phyloP scores from a whole-genome alignment of 2,329 filamentous ascomycete genomes.

The Phyllachora maydis region DNA sequence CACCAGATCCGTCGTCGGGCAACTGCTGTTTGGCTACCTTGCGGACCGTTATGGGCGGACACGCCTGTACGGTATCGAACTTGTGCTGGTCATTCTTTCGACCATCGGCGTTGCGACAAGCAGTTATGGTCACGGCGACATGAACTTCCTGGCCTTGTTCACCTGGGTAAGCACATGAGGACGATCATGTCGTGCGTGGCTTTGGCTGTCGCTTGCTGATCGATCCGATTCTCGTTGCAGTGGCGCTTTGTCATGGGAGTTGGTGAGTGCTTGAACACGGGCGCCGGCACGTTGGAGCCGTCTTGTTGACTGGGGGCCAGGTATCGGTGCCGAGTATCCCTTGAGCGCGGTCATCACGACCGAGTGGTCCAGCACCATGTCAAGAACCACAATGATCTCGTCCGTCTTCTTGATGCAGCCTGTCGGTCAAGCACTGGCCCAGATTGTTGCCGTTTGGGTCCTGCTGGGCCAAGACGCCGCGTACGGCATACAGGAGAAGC shows the following conservation, averaged over 20 bases:
- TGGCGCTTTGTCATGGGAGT: slow-evolving; percentile 34
- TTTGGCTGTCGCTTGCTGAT: slow-evolving; percentile 1
- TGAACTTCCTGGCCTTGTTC: slow-evolving; percentile 28
- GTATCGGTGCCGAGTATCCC: slow-evolving; percentile 49
- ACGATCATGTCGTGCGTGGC: background rate
- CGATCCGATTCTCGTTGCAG: too few species aligned
- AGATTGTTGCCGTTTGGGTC: slow-evolving; percentile 35
- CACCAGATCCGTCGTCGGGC: slow-evolving; percentile 22
- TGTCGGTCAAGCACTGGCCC: slow-evolving; percentile 43
- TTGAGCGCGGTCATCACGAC: slow-evolving; percentile 46
- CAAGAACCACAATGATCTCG: slow-evolving; percentile 47
- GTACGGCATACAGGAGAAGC: slow-evolving; percentile 19
- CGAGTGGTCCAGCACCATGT: slow-evolving; percentile 41
- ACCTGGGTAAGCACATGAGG: slow-evolving; percentile 20
- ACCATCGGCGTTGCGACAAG: slow-evolving; percentile 34
- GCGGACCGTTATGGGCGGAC: slow-evolving; percentile 33
- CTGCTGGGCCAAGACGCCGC: slow-evolving; percentile 21
- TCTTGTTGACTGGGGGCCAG: too few species aligned
- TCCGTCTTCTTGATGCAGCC: slow-evolving; percentile 52
- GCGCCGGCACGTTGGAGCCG: too few species aligned
- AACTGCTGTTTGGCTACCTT: slow-evolving; percentile 29
- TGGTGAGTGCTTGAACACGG: slow-evolving; percentile 15
- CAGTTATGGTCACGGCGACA: slow-evolving; percentile 24
- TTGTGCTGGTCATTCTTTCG: slow-evolving; percentile 32
- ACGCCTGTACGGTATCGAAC: slow-evolving; percentile 32